Base-by-base conservation (phyloP, 202 grass and related monocot species). In the Zizania palustris region DNA sequence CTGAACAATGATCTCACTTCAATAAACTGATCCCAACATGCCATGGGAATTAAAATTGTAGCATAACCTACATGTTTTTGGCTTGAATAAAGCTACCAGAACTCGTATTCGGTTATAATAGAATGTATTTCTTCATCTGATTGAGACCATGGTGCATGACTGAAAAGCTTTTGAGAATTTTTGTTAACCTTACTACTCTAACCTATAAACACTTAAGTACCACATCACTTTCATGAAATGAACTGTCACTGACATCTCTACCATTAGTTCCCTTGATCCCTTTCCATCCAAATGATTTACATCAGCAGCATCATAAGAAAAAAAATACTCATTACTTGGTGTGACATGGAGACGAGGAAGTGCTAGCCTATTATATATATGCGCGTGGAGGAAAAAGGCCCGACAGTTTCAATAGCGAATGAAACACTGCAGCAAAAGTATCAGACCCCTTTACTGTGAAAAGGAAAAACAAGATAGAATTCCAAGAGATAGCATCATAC, bases 401-500 rank as follows among this genome's bases (percentile, higher is more conserved):
- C 11, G n/a, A 11, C 11, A 66, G 0, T 8, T 69, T 34, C 39
- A 66, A 40, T 49, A 66, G 5, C n/a, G 33, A 67, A 19, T 48
- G 2, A 58, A 74, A 55, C 4, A 18, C 46, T 33, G 11, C 18
- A 11, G 5, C 28, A 14, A 56, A 44, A 70, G 21, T 18, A 56
- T 43, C 37, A 63, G n/a, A n/a, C 28, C 48, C 55, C 16, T 72
- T 64, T 13, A 21, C 54, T 1, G 19, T 45, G 5, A 5, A 3
- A 21, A n/a, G 21, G 55, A 65, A 34, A 22, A 14, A 65, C n/a
- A 68, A 9, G 28, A 28, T 28, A 28, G 28, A 9, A 50, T 18
- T 10, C 14, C 5, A 67, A 45, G 60, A 83, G 61, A 78, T 11
- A 68, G 65, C 16, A 42, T 82, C 72, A 78, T 91, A 91, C 88